Evolutionary conservation across 495 filamentous ascomycete species (phyloP), one percentile per base, ranked within the genome.

Genomic region (Penicillium dipodomyicola): DNA sequence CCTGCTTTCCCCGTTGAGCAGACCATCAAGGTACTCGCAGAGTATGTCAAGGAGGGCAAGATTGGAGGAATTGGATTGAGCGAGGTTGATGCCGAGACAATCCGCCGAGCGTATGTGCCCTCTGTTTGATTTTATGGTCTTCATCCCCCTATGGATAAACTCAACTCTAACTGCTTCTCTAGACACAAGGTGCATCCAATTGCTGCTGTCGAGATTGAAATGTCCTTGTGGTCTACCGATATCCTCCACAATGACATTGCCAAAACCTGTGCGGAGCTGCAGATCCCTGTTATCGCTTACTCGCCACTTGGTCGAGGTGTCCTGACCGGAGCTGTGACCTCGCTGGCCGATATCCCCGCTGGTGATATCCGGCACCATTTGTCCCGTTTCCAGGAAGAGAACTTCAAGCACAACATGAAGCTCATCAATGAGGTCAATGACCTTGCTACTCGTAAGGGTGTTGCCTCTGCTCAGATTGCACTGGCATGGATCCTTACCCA

Each of bases 241-340:
- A 84, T 87, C 40, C 70, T 93, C 12, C 70, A 81, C 5, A 93
- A 96, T 64, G 90, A 87, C 17, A 80, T 95, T 17, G 88, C 87
- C 5, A 73, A 75, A 29, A 80, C 85, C 2, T 95, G 91, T 61
- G 84, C 81, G 12, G 79, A 92, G 70, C 75, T 90, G 40, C 72
- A 75, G 29, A 88, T 91, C 65, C 89, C 91, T 1, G 60, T 96
- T 30, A 67, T 92, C 17, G 91, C 89, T 12, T 67, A 87, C 67
- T 84, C 82, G 39, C 84, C 84, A 0, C 68, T 87, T 1, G 79
- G 84, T 4, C 67, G 75, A 10, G 78, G 80, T 33, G 66, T 77
- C 5, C 56, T 82, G 60, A 85, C 87, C 0, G 89, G 88, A 12
- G 72, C 84, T 56, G 78, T 90, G 66, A 85, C 80, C 63, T 80